Conservation (phyloP, 2,329 filamentous ascomycete genomes). For the Talaromyces sp. region DNA sequence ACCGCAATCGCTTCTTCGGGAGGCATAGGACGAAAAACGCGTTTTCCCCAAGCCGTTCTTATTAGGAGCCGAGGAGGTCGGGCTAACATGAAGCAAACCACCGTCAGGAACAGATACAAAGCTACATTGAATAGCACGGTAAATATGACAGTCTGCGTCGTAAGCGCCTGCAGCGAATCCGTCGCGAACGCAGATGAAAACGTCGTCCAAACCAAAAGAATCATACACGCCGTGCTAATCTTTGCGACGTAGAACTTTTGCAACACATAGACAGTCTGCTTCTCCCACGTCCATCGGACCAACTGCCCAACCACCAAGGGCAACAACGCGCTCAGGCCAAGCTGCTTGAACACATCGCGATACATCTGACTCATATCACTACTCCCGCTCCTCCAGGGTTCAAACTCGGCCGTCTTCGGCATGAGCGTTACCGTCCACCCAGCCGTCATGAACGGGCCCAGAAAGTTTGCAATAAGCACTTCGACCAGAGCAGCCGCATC, state of each 20-base stretch:
- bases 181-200: slow-evolving; percentile 56
- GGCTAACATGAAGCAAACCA: slow-evolving; percentile 51
- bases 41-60: slow-evolving; percentile 20
- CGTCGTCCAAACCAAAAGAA: slow-evolving; percentile 52
- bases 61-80: slow-evolving; percentile 32
- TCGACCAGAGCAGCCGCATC: slow-evolving; percentile 64
- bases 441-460: slow-evolving; percentile 65
- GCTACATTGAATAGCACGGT: slow-evolving; percentile 65
- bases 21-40: slow-evolving; percentile 41
- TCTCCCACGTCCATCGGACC: slow-evolving; percentile 55
- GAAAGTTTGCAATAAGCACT: slow-evolving; percentile 66
- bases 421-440: slow-evolving; percentile 58
- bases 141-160: slow-evolving; percentile 61
- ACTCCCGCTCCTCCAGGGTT: slow-evolving; percentile 43
- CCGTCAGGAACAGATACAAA: slow-evolving; percentile 62
- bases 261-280: slow-evolving; percentile 39
- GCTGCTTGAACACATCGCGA: slow-evolving; percentile 62
- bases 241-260: slow-evolving; percentile 53
- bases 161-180: slow-evolving; percentile 57
- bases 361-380: slow-evolving; percentile 61
- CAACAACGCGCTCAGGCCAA: slow-evolving; percentile 64
- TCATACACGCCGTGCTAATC: slow-evolving; percentile 42
- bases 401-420: slow-evolving; percentile 37
- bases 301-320: slow-evolving; percentile 62
- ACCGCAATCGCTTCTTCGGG: slow-evolving; percentile 64